Conservation (phyloP, 2,329 filamentous ascomycete species). For the Cordyceps pruinosa region DNA sequence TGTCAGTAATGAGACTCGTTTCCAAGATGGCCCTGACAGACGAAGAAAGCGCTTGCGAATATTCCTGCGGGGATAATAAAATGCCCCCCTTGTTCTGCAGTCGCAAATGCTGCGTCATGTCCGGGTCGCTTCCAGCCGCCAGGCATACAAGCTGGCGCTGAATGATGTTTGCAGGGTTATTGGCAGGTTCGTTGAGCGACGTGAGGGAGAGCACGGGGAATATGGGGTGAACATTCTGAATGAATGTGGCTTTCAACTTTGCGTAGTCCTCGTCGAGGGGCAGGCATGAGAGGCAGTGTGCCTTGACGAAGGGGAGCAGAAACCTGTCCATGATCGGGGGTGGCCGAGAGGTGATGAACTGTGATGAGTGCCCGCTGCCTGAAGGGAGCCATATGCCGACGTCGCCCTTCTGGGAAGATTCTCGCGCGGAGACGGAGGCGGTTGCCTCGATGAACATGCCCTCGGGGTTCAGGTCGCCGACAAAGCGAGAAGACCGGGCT, state of each 20-base stretch:
- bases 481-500: constrained; percentile 39
- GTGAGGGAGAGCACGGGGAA: constrained; percentile 43
- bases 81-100: constrained; percentile 32
- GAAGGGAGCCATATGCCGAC: constrained; percentile 49
- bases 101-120: constrained; percentile 37
- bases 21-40: constrained; percentile 45
- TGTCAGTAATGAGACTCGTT: constrained; percentile 45
- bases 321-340: constrained; percentile 34
- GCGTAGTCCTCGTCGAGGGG: constrained; percentile 41
- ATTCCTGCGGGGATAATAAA: constrained; percentile 39
- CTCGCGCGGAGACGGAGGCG: constrained; percentile 25
- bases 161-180: constrained; percentile 34
- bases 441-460: constrained; percentile 52
- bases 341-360: constrained; percentile 32
- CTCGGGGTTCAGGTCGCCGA: constrained; percentile 54
- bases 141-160: constrained; percentile 49
- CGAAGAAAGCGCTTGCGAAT: constrained; percentile 40
- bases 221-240: constrained; percentile 48
- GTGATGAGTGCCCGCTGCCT: constrained; percentile 23
- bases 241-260: constrained; percentile 39
- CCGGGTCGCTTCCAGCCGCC: constrained; percentile 44
- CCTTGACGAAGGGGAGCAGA: constrained; percentile 35
- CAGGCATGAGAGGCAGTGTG: constrained; percentile 40
- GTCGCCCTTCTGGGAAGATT: constrained; percentile 41
- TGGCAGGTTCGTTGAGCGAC: constrained; percentile 23